Base-by-base conservation (phyloP, 257 asterid species). In the Eucommia ulmoides region DNA sequence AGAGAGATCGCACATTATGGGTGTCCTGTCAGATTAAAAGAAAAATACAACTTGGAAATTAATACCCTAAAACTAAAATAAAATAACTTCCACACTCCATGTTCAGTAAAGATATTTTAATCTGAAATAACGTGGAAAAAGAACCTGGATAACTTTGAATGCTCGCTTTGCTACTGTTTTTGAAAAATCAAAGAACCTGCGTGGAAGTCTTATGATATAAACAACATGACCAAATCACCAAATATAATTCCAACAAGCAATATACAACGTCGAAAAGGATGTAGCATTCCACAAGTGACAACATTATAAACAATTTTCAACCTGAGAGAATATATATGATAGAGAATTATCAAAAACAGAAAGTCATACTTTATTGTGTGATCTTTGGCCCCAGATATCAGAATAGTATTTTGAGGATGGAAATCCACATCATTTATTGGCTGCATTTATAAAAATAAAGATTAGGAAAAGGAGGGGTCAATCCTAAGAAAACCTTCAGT, bases 121-220 rank as follows among this genome's bases (percentile, higher is more conserved):
- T 26, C 45, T 38, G 19, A 59, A 41, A 35, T 1, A 51, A 52
- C 26, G 35, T 38, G 18, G 52, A 19, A 55, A 26, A 25, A 44
- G 41, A 53, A 85, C 95, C 95, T 85, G 91, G 57, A 85, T 75
- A 61, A 85, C 77, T 79, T 68, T 73, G 66, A 77, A 77, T 45
- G 95, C 91, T 69, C 79, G 82, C 73, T 80, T 85, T 38, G 91
- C 88, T 45, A 68, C 75, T 9, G 81, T 24, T 75, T 74, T 82
- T 29, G 95, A 85, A 72, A 82, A 82, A 63, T 85, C 95, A 73
- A 82, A 85, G 77, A 85, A 85, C 76, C 93, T 85, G 78, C 62
- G 59, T n/a, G n/a, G n/a, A n/a, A n/a, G n/a, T n/a, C n/a, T n/a
- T n/a, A n/a, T n/a, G n/a, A n/a, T n/a, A n/a, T n/a, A n/a, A 4